These are phyloP conservation scores for Cercophora sp. DNA, from an alignment of 495 filamentous ascomycete genomes.

Conservation along the genomic window DNA sequence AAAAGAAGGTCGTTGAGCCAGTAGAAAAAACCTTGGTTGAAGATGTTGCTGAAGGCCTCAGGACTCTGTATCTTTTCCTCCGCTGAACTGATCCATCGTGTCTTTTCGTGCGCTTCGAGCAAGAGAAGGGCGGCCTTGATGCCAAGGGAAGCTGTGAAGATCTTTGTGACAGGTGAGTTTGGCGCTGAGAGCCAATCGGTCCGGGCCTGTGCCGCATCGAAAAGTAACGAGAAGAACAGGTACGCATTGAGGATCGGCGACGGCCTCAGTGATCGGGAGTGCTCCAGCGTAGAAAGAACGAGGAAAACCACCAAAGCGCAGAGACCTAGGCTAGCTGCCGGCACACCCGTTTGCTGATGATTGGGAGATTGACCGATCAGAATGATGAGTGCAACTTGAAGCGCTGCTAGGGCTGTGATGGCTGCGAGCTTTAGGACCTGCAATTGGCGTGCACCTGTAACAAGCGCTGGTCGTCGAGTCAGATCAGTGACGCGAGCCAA, in stretches of 20 bases:
- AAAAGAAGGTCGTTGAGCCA: constrained; percentile 58
- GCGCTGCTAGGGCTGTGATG: too few relatives aligned
- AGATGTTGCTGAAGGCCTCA: constrained; percentile 54
- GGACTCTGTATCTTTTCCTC: constrained; percentile 31
- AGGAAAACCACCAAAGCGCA: too few relatives aligned
- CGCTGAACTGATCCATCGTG: not conserved
- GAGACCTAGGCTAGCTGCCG: too few relatives aligned
- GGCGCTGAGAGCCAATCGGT: not conserved
- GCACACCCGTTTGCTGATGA: too few relatives aligned
- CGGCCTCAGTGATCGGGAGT: not conserved
- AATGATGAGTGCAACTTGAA: too few relatives aligned
- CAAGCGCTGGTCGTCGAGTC: too few relatives aligned
- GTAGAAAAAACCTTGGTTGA: constrained; percentile 48
- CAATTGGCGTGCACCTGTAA: too few relatives aligned
- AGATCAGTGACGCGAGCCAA: too few relatives aligned
- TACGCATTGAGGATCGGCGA: not conserved
- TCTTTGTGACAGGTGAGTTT: not conserved
- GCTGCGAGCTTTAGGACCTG: too few relatives aligned
- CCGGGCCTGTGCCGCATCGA: not conserved
- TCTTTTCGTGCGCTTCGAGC: not conserved
- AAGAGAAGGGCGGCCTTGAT: not conserved
- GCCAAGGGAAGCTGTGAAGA: not conserved
- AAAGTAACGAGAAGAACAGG: not conserved
- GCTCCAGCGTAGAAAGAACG: too few relatives aligned
- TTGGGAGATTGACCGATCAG: too few relatives aligned